A percentile compares a stretch with the other conserved stretches of the same genome.
These are phyloP conservation scores for Metschnikowia drakensbergensis DNA, from an alignment of 805 yeast species.

Conservation along the genomic window DNA sequence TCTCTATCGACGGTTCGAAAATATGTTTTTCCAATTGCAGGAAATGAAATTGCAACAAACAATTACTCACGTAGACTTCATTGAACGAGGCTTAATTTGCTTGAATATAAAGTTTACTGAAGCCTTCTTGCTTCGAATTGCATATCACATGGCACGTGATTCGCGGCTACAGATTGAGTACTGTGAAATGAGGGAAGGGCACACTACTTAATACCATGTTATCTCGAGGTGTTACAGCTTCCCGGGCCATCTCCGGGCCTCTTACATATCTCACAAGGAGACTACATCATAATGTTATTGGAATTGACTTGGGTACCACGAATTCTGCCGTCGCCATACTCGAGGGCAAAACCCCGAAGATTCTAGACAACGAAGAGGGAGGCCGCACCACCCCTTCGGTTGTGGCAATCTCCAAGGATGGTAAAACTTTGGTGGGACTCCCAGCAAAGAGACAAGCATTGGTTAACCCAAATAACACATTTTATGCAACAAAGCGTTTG, in stretches of 20 bases:
- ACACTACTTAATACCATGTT: not conserved
- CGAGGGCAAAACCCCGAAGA: constrained; percentile 58
- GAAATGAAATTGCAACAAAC: not conserved
- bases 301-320: constrained; percentile 83
- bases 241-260: not conserved
- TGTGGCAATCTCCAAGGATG: constrained; percentile 55
- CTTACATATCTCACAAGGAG: constrained; percentile 7
- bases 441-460: constrained; percentile 77
- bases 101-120: too few species aligned
- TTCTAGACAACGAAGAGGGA: constrained; percentile 76
- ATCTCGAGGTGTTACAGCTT: not conserved
- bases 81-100: not conserved
- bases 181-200: not conserved
- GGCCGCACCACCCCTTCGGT: constrained; percentile 76
- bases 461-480: constrained; percentile 71
- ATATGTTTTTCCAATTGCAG: not conserved
- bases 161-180: not conserved
- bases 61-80: not conserved
- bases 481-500: constrained; percentile 77
- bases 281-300: constrained; percentile 47
- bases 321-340: constrained; percentile 82
- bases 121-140: too few species aligned
- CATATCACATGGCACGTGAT: not conserved
- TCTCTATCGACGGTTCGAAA: not conserved
- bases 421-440: constrained; percentile 49